Conservation (phyloP, 2,329 filamentous ascomycete species). For the Pyrenophora graminea region DNA sequence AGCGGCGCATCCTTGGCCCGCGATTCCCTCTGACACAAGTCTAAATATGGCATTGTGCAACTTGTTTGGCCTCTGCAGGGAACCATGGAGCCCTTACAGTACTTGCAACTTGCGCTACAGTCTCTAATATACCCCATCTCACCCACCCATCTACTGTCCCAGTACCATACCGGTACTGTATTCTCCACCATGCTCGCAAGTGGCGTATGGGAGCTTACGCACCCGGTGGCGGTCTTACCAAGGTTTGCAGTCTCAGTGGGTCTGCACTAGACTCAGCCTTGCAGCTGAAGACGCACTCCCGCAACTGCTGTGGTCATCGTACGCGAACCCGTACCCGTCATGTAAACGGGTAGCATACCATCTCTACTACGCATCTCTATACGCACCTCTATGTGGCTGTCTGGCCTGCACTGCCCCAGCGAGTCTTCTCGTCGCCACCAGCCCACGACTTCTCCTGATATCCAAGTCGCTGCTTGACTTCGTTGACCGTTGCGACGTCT, state of each 20-base stretch:
- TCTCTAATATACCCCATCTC: not conserved
- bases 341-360: too few species aligned
- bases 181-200: not conserved
- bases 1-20: slow-evolving; percentile 13
- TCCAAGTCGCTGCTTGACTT: slow-evolving; percentile 82
- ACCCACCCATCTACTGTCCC: not conserved
- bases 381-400: slow-evolving; percentile 17
- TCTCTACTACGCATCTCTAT: slow-evolving; percentile 1
- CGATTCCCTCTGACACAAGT: slow-evolving; percentile 11
- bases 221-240: slow-evolving; percentile 3
- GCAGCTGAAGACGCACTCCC: slow-evolving; percentile 21
- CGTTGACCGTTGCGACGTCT: slow-evolving; percentile 74
- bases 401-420: slow-evolving; percentile 67
- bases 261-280: slow-evolving; percentile 23
- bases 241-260: slow-evolving; percentile 1
- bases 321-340: too few species aligned
- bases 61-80: not conserved
- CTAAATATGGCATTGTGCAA: slow-evolving; percentile 25
- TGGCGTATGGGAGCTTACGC: slow-evolving; percentile 9
- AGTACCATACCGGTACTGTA: not conserved
- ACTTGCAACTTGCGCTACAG: slow-evolving; percentile 3
- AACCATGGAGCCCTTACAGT: not conserved
- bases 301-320: too few species aligned
- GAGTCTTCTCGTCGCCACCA: slow-evolving; percentile 78
- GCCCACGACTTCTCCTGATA: slow-evolving; percentile 86